A percentile compares a stretch with the other conserved stretches of the same genome.
Conservation (phyloP, 257 asterid species). For the Linderniella brevidens region DNA sequence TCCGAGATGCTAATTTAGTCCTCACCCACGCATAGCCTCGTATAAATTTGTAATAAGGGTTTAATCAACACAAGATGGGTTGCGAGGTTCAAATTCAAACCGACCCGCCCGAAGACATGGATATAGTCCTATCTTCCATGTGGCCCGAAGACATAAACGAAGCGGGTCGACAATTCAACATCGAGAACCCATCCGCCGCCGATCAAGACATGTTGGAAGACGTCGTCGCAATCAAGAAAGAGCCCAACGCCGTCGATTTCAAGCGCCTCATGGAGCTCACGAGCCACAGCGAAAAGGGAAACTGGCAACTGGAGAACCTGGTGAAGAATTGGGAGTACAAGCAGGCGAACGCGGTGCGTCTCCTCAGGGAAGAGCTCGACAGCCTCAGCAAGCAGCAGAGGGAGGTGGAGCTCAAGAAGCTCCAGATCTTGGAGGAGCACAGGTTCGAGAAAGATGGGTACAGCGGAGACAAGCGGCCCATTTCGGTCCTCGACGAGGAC, state of each 20-base stretch:
- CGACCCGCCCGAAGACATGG: constrained; percentile 59
- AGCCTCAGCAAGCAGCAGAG: constrained; percentile 69
- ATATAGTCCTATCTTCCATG: constrained; percentile 74
- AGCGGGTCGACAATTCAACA: constrained; percentile 66
- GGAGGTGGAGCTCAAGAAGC: constrained; percentile 74
- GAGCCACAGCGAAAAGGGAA: constrained; percentile 64
- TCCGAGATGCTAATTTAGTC: too few species aligned
- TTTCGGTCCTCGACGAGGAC: constrained; percentile 61
- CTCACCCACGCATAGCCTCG: too few species aligned
- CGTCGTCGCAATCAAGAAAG: constrained; percentile 40
- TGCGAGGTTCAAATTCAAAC: constrained; percentile 55
- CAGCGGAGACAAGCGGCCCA: constrained; percentile 68
- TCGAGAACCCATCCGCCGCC: constrained; percentile 42
- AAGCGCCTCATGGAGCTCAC: constrained; percentile 66
- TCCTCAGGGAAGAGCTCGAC: constrained; percentile 73
- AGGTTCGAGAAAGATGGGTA: constrained; percentile 59
- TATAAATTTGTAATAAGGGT: constrained; percentile 1
- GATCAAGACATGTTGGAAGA: constrained; percentile 85
- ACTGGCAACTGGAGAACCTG: constrained; percentile 57
- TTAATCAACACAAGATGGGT: constrained; percentile 17
- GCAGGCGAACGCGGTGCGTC: constrained; percentile 66
- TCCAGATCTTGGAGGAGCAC: constrained; percentile 75
- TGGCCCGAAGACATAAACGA: constrained; percentile 92
- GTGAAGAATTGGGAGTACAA: constrained; percentile 78
- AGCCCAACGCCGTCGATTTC: constrained; percentile 54